Percentiles rank a stretch among this genome's conserved stretches.
phyloP scores from a whole-genome alignment of 768 basidiomycete species.

The Xanthoconium stramineum region DNA sequence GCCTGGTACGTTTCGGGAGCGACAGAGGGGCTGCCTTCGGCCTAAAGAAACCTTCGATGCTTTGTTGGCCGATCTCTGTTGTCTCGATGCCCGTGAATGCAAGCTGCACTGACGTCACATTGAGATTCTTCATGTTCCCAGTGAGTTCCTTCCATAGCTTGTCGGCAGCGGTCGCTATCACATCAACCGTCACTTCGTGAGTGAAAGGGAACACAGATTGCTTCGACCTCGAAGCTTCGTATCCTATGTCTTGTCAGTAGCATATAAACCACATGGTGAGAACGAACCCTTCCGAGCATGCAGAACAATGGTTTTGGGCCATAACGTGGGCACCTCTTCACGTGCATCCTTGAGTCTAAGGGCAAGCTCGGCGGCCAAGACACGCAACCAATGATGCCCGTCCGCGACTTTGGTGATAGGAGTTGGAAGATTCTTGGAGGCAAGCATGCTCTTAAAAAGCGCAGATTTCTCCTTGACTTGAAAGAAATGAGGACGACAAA shows the following conservation, averaged over 20 bases:
- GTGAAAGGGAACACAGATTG: constrained; percentile 88
- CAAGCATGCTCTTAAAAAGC: constrained; percentile 89
- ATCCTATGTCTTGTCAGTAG: constrained; percentile 44
- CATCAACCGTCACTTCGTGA: constrained; percentile 67
- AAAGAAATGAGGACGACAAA: not conserved
- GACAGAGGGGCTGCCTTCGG: constrained; percentile 24
- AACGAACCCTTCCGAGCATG: constrained; percentile 65
- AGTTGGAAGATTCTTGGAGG: constrained; percentile 89
- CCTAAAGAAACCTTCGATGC: constrained; percentile 84
- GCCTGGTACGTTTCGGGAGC: constrained; percentile 39
- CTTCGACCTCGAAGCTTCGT: constrained; percentile 67
- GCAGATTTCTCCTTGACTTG: constrained; percentile 82
- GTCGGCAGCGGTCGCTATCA: constrained; percentile 71
- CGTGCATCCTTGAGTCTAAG: constrained; percentile 82
- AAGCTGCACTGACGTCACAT: constrained; percentile 69
- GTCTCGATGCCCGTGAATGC: constrained; percentile 77
- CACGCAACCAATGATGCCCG: constrained; percentile 87
- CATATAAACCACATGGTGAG: not conserved
- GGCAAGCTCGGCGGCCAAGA: constrained; percentile 87
- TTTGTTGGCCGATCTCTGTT: constrained; percentile 74
- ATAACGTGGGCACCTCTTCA: constrained; percentile 64
- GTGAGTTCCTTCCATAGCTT: constrained; percentile 86
- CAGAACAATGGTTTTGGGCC: constrained; percentile 91
- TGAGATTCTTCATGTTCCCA: constrained; percentile 52
- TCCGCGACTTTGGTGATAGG: constrained; percentile 71